Percentiles rank a stretch among this genome's conserved stretches.
Conservation (phyloP, 2,329 filamentous ascomycete species). For the Aureobasidium musti region DNA sequence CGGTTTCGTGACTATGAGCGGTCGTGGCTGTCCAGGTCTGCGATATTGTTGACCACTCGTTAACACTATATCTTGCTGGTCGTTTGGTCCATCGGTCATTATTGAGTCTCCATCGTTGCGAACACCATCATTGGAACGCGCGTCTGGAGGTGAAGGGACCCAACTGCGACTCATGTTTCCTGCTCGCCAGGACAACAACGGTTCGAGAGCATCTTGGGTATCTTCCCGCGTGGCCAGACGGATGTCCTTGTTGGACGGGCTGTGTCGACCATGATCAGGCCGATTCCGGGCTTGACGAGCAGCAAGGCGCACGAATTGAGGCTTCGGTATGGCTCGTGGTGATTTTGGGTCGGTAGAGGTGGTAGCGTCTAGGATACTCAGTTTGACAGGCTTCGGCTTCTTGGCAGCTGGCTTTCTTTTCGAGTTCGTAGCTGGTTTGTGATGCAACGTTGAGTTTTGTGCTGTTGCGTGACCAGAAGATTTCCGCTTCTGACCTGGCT, state of each 20-base stretch:
- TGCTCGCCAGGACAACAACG: constrained; percentile 54
- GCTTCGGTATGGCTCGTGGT: constrained; percentile 41
- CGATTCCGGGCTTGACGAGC: constrained; percentile 54
- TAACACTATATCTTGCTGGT: not conserved
- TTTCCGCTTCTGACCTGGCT: not conserved
- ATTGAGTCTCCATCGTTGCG: not conserved
- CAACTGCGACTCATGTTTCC: constrained; percentile 44
- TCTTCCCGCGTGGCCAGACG: constrained; percentile 55
- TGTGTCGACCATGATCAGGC: constrained; percentile 53
- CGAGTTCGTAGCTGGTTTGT: constrained; percentile 1
- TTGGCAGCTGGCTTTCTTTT: constrained; percentile 16
- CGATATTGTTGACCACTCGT: not conserved
- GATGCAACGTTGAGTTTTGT: not conserved
- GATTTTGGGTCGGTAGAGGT: constrained; percentile 41
- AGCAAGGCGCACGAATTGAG: constrained; percentile 60
- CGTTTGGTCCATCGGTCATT: not conserved
- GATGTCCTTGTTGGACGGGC: constrained; percentile 55
- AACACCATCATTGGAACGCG: not conserved
- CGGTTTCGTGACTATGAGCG: not conserved
- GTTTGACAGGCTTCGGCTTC: constrained; percentile 32
- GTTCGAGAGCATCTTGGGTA: constrained; percentile 56
- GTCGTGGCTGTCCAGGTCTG: not conserved
- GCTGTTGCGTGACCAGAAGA: not conserved
- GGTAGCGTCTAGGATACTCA: constrained; percentile 56
- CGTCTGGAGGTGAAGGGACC: not conserved